phyloP scores from a whole-genome alignment of 2,329 filamentous ascomycete species.

The Sporothrix brasiliensis region DNA sequence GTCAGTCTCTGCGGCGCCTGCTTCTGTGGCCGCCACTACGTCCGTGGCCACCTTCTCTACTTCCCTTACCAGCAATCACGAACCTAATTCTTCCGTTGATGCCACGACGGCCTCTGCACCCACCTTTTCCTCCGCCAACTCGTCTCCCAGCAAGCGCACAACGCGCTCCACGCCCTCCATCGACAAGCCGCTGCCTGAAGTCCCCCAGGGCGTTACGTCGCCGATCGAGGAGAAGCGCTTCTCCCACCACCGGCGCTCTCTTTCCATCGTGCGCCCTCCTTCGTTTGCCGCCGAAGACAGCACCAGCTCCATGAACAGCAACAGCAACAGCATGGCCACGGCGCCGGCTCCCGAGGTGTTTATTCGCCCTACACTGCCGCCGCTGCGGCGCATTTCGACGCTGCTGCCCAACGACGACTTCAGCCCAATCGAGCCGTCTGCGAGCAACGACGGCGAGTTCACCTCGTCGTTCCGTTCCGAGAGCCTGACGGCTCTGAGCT shows the following conservation, averaged over 20 bases:
- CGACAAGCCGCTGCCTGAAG: slow-evolving; percentile 69
- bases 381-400: slow-evolving; percentile 61
- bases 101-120: slow-evolving; percentile 30
- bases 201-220: slow-evolving; percentile 59
- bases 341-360: slow-evolving; percentile 52
- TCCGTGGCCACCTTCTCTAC: slow-evolving; percentile 25
- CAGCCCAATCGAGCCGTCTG: slow-evolving; percentile 51
- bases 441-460: slow-evolving; percentile 54
- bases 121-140: slow-evolving; percentile 41
- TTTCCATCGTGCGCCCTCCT: slow-evolving; percentile 49
- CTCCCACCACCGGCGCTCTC: slow-evolving; percentile 40
- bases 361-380: slow-evolving; percentile 54
- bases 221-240: slow-evolving; percentile 41
- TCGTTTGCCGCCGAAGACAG: slow-evolving; percentile 49
- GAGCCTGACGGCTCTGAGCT: slow-evolving; percentile 73
- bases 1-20: slow-evolving; percentile 39
- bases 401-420: slow-evolving; percentile 54
- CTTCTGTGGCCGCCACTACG: slow-evolving; percentile 8
- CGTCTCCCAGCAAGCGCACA: slow-evolving; percentile 33
- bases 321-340: slow-evolving; percentile 34
- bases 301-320: slow-evolving; percentile 43
- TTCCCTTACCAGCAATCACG: slow-evolving; percentile 9
- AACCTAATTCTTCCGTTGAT: slow-evolving; percentile 19
- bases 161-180: slow-evolving; percentile 51
- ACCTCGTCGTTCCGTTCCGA: slow-evolving; percentile 62